Base-by-base conservation (phyloP, 2,329 filamentous ascomycete species). In the Calonectria pteridis region DNA sequence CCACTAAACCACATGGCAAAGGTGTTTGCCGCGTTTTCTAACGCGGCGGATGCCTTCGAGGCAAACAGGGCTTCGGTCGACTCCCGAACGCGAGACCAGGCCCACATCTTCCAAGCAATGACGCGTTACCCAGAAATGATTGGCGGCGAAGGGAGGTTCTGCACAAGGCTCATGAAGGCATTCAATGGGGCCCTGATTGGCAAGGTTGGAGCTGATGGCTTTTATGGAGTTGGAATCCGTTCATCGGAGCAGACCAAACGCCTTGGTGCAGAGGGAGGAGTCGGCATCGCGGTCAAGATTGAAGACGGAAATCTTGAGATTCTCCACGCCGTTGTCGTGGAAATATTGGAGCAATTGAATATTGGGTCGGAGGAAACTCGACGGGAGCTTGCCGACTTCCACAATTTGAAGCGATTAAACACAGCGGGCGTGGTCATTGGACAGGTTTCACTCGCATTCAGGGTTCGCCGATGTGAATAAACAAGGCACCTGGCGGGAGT, bases 191-290 rank as follows among this genome's bases (percentile, higher is more conserved):
- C 72, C 0, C 67, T 88, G 0, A 82, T 88, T 46, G 87, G 88
- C 1, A 89, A 90, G 73, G 51, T 89, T 3, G 88, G 88, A 0
- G 87, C 88, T 0, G 87, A 89, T 75, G 88, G 83, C 0, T 89
- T 86, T 62, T 89, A 89, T 75, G 86, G 83, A 0, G 77, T 89
- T 10, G 87, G 84, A 0, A 76, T 89, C 4, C 80, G 84, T n/a
- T 81, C 78, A 10, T 85, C 83, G 0, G 79, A 84, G 31, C 75
- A 82, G 26, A 87, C 86, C 0, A 76, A 69, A n/a, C 74, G 68
- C 1, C 79, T 87, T 4, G 85, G 86, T 0, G 83, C 82, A 0
- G 66, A 81, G 1, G 85, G 84, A 6, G 81, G 83, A 0, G 63
- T 89, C 4, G 87, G 87, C 0, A 85, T 89, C 14, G 82, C 87